These are phyloP conservation scores for Friedmanniomyces simplex DNA, from an alignment of 495 filamentous ascomycete genomes.

Conservation along the genomic window DNA sequence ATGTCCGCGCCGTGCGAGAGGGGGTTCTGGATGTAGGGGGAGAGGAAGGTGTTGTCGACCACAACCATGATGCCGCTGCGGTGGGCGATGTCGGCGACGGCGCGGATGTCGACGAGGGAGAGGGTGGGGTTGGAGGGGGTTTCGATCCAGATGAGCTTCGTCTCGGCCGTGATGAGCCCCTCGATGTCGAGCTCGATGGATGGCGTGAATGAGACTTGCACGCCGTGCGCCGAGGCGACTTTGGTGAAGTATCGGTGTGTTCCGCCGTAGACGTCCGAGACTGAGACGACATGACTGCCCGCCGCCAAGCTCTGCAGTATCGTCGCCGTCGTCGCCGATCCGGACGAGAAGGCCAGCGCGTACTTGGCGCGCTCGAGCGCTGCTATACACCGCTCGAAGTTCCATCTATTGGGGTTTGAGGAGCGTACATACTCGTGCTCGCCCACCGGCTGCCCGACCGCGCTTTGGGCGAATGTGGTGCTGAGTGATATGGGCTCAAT, in stretches of 20 bases:
- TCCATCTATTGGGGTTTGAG: slow-evolving; percentile 83
- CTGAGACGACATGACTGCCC: slow-evolving; percentile 88
- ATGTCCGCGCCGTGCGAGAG: slow-evolving; percentile 93
- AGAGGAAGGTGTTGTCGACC: slow-evolving; percentile 97
- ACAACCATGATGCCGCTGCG: slow-evolving; percentile 85
- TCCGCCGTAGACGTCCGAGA: slow-evolving; percentile 94
- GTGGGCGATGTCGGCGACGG: slow-evolving; percentile 75
- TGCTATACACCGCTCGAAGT: slow-evolving; percentile 87
- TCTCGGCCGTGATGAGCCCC: slow-evolving; percentile 73
- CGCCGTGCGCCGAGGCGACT: slow-evolving; percentile 88
- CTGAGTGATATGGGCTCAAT: slow-evolving; percentile 92
- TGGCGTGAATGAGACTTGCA: slow-evolving; percentile 87
- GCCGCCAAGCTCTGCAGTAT: slow-evolving; percentile 87
- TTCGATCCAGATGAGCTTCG: slow-evolving; percentile 97
- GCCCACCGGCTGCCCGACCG: slow-evolving; percentile 77
- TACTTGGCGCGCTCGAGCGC: slow-evolving; percentile 86
- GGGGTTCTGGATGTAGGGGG: slow-evolving; percentile 92
- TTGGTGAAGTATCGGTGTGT: slow-evolving; percentile 99
- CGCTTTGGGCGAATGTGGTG: slow-evolving; percentile 82
- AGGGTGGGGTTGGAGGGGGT: slow-evolving; percentile 90
- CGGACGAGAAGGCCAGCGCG: slow-evolving; percentile 89
- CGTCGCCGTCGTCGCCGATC: slow-evolving; percentile 84
- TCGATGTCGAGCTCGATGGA: slow-evolving; percentile 78
- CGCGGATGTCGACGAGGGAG: slow-evolving; percentile 78
- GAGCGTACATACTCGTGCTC: slow-evolving; percentile 82